These are phyloP conservation scores for Neurospora sp. DNA, from an alignment of 2,329 filamentous ascomycete species.

Conservation along the genomic window DNA sequence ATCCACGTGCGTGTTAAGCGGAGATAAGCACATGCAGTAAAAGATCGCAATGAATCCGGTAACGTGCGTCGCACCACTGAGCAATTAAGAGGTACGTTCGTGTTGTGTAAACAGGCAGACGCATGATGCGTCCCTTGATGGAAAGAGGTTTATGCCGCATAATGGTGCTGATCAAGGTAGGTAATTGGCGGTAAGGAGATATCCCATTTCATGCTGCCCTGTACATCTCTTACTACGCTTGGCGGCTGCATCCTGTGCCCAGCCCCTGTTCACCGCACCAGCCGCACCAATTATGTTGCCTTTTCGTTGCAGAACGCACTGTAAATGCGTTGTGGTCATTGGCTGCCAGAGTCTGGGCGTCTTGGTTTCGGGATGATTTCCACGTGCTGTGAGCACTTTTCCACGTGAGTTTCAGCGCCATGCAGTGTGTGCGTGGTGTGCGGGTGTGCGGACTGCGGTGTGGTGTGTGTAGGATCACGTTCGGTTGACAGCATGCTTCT, in stretches of 20 bases:
- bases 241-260: background rate
- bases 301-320: background rate
- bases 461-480: background rate
- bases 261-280: background rate
- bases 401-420: background rate
- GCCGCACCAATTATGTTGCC: background rate
- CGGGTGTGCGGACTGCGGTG: background rate
- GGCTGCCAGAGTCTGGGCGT: background rate
- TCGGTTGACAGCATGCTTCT: background rate
- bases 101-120: background rate
- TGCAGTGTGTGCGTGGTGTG: background rate
- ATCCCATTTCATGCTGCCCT: background rate
- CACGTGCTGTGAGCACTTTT: background rate
- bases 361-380: background rate
- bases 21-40: background rate
- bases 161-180: background rate
- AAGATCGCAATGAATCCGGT: background rate
- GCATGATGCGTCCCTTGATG: background rate
- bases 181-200: background rate
- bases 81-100: background rate
- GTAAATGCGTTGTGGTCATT: background rate
- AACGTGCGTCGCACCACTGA: background rate
- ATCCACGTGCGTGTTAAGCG: background rate
- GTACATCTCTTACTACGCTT: background rate
- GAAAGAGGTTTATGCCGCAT: background rate